Evolutionary conservation across 179 eudicot species (phyloP), one percentile per base, ranked within the genome.

Genomic region (Spergularia azorica): DNA sequence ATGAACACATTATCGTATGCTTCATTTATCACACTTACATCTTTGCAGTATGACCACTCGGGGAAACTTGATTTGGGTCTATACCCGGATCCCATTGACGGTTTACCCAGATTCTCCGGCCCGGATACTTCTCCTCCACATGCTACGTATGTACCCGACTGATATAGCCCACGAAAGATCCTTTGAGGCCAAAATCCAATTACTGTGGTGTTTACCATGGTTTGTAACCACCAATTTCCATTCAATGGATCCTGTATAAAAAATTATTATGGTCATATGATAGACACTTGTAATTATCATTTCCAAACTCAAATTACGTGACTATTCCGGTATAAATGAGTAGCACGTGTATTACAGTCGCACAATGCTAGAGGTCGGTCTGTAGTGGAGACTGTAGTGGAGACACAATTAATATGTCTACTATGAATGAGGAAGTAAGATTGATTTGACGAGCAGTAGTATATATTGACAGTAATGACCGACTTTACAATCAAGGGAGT

Each of bases 71-170:
- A 56, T 36, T 26, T 56, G 1, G 83, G 83, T 14, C 11, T 64
- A 54, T 32, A 76, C 6, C 80, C 80, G 13, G 76, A 48, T 67
- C 84, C 84, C 80, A 81, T 81, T 5, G 55, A 9, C 39, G 77
- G 77, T 0, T 18, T 16, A 8, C 59, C 26, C 41, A 60, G 18
- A 17, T 67, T 20, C 0, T 56, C 36, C n/a, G 77, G 74, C n/a
- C 77, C 55, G n/a, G 67, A 71, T 41, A 67, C 80, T 81, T 81
- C 84, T 38, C 84, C 84, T 51, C 84, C 84, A 43, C 84, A 81
- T 18, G 80, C 80, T 12, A 77, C 55, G 17, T 81, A 81, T 10
- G 57, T 17, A 12, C 58, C 84, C 9, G 80, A 72, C 6, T 72
- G 14, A 13, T 58, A 26, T 26, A 81, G 41, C 12, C 80, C 80